Evolutionary conservation across 768 basidiomycete species (phyloP).

Genomic region (Leccinellum rugosiceps): DNA sequence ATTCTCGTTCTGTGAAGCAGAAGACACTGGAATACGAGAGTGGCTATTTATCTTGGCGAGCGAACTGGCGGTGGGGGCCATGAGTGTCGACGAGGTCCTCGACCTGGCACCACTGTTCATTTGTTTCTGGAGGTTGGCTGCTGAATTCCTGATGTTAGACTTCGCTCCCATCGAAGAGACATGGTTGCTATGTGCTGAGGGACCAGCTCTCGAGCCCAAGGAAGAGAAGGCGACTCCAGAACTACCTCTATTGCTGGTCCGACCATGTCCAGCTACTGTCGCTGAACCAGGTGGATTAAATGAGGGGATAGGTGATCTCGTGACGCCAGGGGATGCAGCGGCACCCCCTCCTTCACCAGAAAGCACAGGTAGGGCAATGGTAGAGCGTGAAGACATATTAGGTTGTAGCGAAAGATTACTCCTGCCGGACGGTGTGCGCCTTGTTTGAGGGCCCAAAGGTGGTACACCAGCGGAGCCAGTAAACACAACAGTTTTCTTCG

Average conservation of each 20-base stretch:
- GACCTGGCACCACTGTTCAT: conserved; percentile 14
- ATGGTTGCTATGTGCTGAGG: conserved; percentile 15
- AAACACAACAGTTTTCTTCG: conserved; percentile 21
- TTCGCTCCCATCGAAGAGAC: conserved; percentile 31
- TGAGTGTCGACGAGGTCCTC: conserved; percentile 47
- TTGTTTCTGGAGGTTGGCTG: conserved; percentile 7
- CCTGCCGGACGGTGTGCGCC: conserved; percentile 15
- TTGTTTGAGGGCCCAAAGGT: conserved; percentile 18
- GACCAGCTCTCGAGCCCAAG: conserved; percentile 36
- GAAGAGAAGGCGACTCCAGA: conserved; percentile 34
- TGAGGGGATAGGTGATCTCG: conserved; percentile 22
- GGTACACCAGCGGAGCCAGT: conserved; percentile 23
- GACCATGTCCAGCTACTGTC: conserved; percentile 19
- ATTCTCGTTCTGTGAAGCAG: conserved; percentile 13
- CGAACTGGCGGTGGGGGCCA: conserved; percentile 77
- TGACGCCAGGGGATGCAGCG: conserved; percentile 12
- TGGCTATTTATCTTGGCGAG: conserved; percentile 50
- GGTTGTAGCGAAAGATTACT: conserved; percentile 6
- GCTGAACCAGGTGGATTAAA: conserved; percentile 12
- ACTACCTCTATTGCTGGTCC: conserved; percentile 11
- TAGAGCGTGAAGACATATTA: conserved; percentile 8
- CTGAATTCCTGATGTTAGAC: conserved; percentile 13
- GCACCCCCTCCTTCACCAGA: conserved; percentile 6
- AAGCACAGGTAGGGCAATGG: conserved; percentile 9
- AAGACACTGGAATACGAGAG: conserved; percentile 25